Conservation (phyloP, 139 green algal species). For the Chlorella sp. region DNA sequence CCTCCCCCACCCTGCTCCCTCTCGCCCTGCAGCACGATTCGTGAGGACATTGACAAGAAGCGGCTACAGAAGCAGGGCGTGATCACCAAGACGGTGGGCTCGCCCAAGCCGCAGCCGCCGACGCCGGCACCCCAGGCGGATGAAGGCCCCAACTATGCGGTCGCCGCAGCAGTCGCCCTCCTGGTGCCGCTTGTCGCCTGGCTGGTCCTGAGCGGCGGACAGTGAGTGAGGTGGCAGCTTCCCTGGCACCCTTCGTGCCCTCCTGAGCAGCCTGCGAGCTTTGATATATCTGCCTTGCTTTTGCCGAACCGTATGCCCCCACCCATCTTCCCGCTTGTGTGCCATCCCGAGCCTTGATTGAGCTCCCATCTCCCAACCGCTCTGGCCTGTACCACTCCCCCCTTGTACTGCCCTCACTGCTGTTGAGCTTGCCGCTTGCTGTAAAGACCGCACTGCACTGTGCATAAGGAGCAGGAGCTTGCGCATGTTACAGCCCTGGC, state of each 20-base stretch:
- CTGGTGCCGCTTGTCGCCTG: neutral
- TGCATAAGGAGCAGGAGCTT: neutral
- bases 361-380: too few relatives aligned
- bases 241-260: too few relatives aligned
- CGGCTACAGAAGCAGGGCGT: constrained; percentile 22
- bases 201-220: too few relatives aligned
- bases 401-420: too few relatives aligned
- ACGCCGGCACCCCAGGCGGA: neutral
- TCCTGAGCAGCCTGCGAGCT: too few relatives aligned
- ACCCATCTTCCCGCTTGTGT: too few relatives aligned
- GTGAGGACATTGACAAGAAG: constrained; percentile 35
- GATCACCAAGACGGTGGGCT: neutral
- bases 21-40: constrained; percentile 15
- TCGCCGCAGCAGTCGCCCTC: neutral
- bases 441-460: constrained; percentile 8
- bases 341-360: too few relatives aligned
- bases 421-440: neutral
- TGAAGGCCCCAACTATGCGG: neutral
- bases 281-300: too few relatives aligned
- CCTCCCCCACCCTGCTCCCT: neutral
- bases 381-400: too few relatives aligned
- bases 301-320: too few relatives aligned
- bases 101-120: neutral
- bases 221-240: too few relatives aligned
- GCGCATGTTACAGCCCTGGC: too few relatives aligned